Conservation (phyloP, 78 protist species). For the Speleostelium caveatum region DNA sequence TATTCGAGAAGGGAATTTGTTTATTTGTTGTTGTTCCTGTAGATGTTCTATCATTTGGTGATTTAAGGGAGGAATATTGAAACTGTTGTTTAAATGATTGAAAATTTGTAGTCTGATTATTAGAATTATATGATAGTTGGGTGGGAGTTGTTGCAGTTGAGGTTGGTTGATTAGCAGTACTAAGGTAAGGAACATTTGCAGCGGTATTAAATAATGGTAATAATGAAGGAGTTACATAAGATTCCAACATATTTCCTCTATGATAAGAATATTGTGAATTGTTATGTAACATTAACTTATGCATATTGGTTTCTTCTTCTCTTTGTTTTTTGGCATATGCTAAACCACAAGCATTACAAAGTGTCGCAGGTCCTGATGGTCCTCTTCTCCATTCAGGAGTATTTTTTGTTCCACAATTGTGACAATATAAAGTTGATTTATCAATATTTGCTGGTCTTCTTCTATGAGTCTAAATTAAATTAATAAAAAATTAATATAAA, state of each 20-base stretch:
- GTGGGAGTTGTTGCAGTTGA: background rate
- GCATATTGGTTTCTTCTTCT: slow-evolving; percentile 67
- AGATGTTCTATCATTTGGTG: too few species aligned
- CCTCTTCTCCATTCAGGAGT: slow-evolving; percentile 84
- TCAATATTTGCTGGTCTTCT: slow-evolving; percentile 81
- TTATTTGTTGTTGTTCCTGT: too few species aligned
- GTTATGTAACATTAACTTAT: slow-evolving; percentile 36
- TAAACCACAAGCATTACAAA: slow-evolving; percentile 80
- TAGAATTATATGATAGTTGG: too few species aligned
- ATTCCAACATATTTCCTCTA: slow-evolving; percentile 55
- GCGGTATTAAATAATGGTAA: slow-evolving; percentile 40
- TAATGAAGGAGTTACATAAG: slow-evolving; percentile 33
- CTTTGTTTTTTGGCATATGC: slow-evolving; percentile 75
- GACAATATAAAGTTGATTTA: slow-evolving; percentile 66
- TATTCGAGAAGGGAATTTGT: too few species aligned
- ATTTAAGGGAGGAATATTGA: too few species aligned
- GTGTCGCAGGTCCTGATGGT: slow-evolving; percentile 78
- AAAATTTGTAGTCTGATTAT: too few species aligned
- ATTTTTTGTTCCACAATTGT: slow-evolving; percentile 65
- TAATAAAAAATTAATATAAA: too few species aligned
- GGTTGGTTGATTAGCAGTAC: background rate
- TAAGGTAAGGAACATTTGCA: slow-evolving; percentile 34
- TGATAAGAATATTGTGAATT: slow-evolving; percentile 45
- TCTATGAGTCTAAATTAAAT: too few species aligned
- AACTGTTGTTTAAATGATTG: too few species aligned